These are phyloP conservation scores for Diaporthe sp. DNA, from an alignment of 2,329 filamentous ascomycete species.

Conservation along the genomic window DNA sequence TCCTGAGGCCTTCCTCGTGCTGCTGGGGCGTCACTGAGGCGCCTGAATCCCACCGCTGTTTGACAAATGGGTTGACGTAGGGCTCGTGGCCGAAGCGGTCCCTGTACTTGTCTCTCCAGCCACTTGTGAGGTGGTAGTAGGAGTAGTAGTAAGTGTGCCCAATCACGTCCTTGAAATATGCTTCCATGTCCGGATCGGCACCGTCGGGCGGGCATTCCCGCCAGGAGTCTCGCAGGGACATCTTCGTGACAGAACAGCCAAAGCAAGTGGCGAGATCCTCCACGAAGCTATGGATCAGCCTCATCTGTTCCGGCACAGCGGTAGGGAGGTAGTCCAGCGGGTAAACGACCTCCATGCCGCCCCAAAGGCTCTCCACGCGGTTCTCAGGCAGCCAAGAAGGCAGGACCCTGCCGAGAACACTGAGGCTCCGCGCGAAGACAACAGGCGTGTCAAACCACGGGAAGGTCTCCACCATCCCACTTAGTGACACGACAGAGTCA, in stretches of 20 bases:
- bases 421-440: conserved; percentile 4
- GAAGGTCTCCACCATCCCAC: conserved; percentile 13
- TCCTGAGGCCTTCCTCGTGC: background rate
- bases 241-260: background rate
- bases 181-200: conserved; percentile 18
- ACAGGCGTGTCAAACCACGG: conserved; percentile 22
- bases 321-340: conserved; percentile 14
- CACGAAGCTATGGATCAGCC: background rate
- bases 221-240: conserved; percentile 18
- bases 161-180: conserved; percentile 19
- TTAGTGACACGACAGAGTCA: background rate
- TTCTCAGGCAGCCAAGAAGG: background rate
- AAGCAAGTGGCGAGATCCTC: conserved; percentile 8
- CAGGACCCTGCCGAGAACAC: background rate
- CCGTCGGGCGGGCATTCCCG: background rate
- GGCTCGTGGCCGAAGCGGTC: conserved; percentile 1
- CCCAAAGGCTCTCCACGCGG: background rate
- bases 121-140: conserved; percentile 11
- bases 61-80: conserved; percentile 27
- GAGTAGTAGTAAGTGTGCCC: conserved; percentile 21
- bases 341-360: conserved; percentile 2
- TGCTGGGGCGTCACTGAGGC: conserved; percentile 4
- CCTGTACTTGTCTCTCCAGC: background rate
- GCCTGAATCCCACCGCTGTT: conserved; percentile 9
- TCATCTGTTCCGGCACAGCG: background rate